phyloP scores from a whole-genome alignment of 129 eudicot species.

The Sambucus nigra region DNA sequence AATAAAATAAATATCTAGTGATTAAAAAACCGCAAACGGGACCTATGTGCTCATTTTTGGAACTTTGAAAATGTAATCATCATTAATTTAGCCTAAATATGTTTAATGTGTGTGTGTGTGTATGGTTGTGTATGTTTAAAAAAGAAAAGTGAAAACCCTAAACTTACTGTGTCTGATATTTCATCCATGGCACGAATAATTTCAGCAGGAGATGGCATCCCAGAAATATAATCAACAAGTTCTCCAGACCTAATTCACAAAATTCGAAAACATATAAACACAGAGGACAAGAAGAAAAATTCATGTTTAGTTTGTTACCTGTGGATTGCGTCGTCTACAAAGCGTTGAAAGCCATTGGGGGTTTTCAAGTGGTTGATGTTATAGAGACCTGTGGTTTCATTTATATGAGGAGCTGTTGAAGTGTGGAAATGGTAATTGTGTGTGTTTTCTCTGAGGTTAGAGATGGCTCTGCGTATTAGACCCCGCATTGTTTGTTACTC shows the following conservation, averaged over 20 bases:
- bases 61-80: too few relatives aligned
- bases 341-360: conserved; percentile 78
- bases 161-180: conserved; percentile 73
- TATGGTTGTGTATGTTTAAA: too few relatives aligned
- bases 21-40: neutral
- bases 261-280: neutral
- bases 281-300: neutral
- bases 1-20: too few relatives aligned
- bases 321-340: conserved; percentile 87
- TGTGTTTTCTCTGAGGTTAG: conserved; percentile 15
- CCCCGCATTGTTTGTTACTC: conserved; percentile 29
- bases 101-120: too few relatives aligned
- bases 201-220: conserved; percentile 63
- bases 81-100: too few relatives aligned
- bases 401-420: conserved; percentile 19
- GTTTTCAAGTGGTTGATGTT: conserved; percentile 60
- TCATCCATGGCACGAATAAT: conserved; percentile 84
- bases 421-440: conserved; percentile 18
- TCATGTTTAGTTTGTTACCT: conserved; percentile 26
- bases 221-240: conserved; percentile 56
- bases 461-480: conserved; percentile 27
- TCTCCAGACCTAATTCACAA: conserved; percentile 1
- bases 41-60: too few relatives aligned
- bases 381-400: conserved; percentile 62
- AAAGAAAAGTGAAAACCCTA: too few relatives aligned